Evolutionary conservation across 768 basidiomycete species (phyloP), one percentile per base, ranked within the genome.

Genomic region (Lactarius tabidus): DNA sequence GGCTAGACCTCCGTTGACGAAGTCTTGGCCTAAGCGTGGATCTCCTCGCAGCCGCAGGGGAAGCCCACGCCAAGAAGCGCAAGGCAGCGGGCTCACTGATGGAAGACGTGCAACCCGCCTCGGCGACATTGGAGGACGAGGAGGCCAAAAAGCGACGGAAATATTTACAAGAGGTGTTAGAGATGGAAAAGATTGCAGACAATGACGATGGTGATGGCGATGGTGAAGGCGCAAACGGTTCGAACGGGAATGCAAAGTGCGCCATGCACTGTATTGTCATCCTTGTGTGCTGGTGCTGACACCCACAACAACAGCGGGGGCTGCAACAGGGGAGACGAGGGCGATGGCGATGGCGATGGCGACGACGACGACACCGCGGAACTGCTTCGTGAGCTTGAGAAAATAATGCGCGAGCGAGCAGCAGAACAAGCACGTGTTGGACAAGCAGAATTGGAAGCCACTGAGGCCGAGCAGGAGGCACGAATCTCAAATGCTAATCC

Each of bases 281-380:
- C 15, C 10, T 36, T 38, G 29, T 9, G 2, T 9, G 28, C n/a
- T 8, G 17, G 23, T 7, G 4, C 48, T 28, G 9, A 15, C 4
- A 8, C 18, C 31, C 3, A n/a, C 38, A n/a, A 38, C 35, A n/a
- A n/a, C 55, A 65, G 64, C 12, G 64, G 38, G 31, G 53, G 28
- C 23, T 31, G 45, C 12, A 28, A 71, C 23, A 76, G 75, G 20
- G 77, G 64, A 33, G 69, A 70, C 2, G 79, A 79, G 0, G 78
- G 72, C 17, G 81, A 83, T 8, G 85, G 87, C 14, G 84, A 77
- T 12, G 79, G 79, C 14, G 77, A 78, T 2, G 84, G 89, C 20
- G 90, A 92, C 10, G 95, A 96, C 68, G 92, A 94, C 71, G 93
- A 96, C 60, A 93, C 94, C 0, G 94, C 94, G 0, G 96, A 97